A percentile compares a stretch with the other conserved stretches of the same genome.
phyloP scores from a whole-genome alignment of 2,329 filamentous ascomycete species.

The Blastomyces parvus region DNA sequence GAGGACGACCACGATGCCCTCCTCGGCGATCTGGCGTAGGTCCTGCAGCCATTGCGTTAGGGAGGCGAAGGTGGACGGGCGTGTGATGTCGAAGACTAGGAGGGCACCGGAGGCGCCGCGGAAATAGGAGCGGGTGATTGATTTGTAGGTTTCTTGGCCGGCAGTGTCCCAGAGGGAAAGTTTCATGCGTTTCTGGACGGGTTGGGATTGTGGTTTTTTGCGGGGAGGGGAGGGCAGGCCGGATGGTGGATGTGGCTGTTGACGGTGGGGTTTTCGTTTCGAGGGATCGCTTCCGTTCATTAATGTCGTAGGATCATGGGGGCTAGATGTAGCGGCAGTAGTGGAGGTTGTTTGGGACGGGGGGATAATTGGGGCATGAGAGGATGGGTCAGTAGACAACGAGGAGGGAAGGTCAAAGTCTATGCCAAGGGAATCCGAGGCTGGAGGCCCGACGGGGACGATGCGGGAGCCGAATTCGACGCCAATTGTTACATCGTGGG shows the following conservation, averaged over 20 bases:
- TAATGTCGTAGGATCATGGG: conserved; percentile 5
- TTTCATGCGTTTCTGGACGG: conserved; percentile 69
- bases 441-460: conserved; percentile 78
- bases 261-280: conserved; percentile 5
- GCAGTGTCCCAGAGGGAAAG: conserved; percentile 92
- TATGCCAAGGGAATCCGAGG: conserved; percentile 50
- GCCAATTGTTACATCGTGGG: conserved; percentile 95
- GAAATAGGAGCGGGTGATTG: conserved; percentile 88
- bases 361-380: conserved; percentile 8
- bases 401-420: conserved; percentile 30
- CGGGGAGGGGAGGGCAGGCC: conserved; percentile 30
- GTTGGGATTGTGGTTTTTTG: conserved; percentile 30
- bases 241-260: conserved; percentile 16
- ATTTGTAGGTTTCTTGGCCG: conserved; percentile 95
- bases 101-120: conserved; percentile 68
- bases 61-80: conserved; percentile 73
- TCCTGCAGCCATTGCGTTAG: conserved; percentile 92
- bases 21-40: conserved; percentile 86
- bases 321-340: conserved; percentile 9
- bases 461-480: conserved; percentile 93
- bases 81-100: conserved; percentile 89
- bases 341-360: conserved; percentile 9
- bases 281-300: conserved; percentile 7
- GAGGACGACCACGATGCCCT: conserved; percentile 85
- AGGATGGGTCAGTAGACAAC: conserved; percentile 1